Base-by-base conservation (phyloP, 352 stramenopile species). In the Phytophthora kernoviae region DNA sequence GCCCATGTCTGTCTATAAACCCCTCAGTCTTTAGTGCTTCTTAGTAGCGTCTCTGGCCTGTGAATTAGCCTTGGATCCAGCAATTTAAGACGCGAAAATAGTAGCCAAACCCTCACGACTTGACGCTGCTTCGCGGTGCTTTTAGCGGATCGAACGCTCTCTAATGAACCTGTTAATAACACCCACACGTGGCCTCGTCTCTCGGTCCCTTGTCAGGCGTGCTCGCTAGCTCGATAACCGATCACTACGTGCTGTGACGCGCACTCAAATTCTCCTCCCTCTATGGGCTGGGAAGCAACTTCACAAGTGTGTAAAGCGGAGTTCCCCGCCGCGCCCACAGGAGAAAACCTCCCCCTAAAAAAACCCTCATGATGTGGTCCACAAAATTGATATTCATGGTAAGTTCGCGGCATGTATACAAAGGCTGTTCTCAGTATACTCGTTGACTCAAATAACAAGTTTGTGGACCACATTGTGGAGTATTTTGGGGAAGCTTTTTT, bases 1-100 rank as follows among this genome's bases (percentile, higher is more conserved):
- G 37, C 79, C 78, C 84, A 93, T 92, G 11, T 42, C 26, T 20
- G 7, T 59, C 18, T 59, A 54, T 10, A 12, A 12, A 22, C 3
- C 4, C 14, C 15, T 17, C 18, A n/a, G 36, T 20, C 30, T 14
- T 54, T 30, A 46, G 32, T 26, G 17, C 26, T 20, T 27, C 8
- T 54, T 30, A 46, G 32, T 26, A 14, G 24, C 42, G 34, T 45
- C 6, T 54, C n/a, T n/a, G 17, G 52, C 44, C 26, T 58, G 39
- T 53, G 58, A 62, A 65, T 60, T 63, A 60, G 53, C 42, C 39
- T 9, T 22, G 27, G 54, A 58, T 73, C 52, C 26, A 62, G 46
- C 18, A 24, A 45, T 18, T 30, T 7, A 46, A 2, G 22, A 39
- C 32, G 51, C 32, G 34, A 20, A 70, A 69, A 74, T 63, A 62